phyloP scores from a whole-genome alignment of 805 yeast genomes.

The Priceomyces melissophilus region DNA sequence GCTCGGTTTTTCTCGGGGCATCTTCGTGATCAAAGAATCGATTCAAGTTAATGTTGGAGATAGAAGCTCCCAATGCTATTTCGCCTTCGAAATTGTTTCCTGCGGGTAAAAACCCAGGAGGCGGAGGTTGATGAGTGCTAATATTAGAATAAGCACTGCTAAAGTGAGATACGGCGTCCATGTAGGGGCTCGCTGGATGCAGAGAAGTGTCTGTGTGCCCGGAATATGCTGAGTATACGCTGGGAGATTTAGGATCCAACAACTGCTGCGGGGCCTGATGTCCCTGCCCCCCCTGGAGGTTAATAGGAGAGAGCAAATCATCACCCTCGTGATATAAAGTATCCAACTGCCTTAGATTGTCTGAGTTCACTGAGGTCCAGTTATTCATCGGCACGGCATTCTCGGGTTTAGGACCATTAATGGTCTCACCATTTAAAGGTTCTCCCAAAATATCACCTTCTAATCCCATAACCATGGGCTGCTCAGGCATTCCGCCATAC shows the following conservation, averaged over 20 bases:
- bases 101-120: constrained; percentile 1
- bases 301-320: constrained; percentile 17
- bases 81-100: constrained; percentile 26
- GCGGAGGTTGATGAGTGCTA: constrained; percentile 8
- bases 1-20: background rate
- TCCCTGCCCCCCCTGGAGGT: constrained; percentile 9
- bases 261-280: constrained; percentile 5
- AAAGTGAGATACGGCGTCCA: constrained; percentile 34
- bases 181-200: constrained; percentile 35
- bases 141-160: constrained; percentile 15
- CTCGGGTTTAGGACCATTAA: no score
- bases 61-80: constrained; percentile 37
- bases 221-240: constrained; percentile 18
- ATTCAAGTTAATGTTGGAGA: constrained; percentile 32
- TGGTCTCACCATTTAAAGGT: background rate
- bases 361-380: constrained; percentile 1
- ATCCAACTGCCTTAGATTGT: constrained; percentile 1
- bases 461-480: background rate
- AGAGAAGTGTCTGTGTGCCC: constrained; percentile 35
- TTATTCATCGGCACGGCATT: background rate
- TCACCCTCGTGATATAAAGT: background rate
- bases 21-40: constrained; percentile 6
- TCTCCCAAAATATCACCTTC: background rate
- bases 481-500: background rate
- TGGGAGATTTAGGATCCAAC: constrained; percentile 19